phyloP scores from a whole-genome alignment of 352 stramenopile genomes.

The Globisporangium alternatum region DNA sequence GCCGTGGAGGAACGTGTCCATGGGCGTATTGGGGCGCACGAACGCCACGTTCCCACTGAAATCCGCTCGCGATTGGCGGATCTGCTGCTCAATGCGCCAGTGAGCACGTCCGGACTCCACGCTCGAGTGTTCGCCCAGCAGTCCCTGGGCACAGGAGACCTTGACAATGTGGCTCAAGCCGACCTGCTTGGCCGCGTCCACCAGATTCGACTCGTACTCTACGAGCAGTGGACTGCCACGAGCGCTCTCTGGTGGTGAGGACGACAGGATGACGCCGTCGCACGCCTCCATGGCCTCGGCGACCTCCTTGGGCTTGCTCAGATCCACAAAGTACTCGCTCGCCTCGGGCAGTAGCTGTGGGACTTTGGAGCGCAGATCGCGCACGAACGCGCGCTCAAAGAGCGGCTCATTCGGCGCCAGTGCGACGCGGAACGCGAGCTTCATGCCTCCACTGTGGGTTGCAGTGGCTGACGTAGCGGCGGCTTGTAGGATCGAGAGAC shows the following conservation, averaged over 20 bases:
- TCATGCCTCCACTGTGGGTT: neutral
- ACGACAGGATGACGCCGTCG: slow-evolving; percentile 43
- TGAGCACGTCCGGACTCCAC: slow-evolving; percentile 39
- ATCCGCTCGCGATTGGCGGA: slow-evolving; percentile 20
- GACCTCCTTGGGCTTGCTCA: slow-evolving; percentile 37
- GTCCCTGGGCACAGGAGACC: slow-evolving; percentile 48
- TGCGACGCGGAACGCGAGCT: slow-evolving; percentile 23
- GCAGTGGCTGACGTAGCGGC: neutral
- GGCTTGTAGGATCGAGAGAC: slow-evolving; percentile 13
- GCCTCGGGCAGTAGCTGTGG: slow-evolving; percentile 29
- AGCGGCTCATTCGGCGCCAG: slow-evolving; percentile 12
- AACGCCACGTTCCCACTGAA: slow-evolving; percentile 19
- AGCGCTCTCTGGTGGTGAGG: slow-evolving; percentile 15
- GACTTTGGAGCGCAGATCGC: slow-evolving; percentile 24
- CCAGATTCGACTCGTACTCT: slow-evolving; percentile 21
- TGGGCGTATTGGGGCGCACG: slow-evolving; percentile 47
- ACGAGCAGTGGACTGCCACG: slow-evolving; percentile 3
- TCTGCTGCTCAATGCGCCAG: slow-evolving; percentile 42
- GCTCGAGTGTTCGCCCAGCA: slow-evolving; percentile 31
- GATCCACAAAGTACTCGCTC: slow-evolving; percentile 36
- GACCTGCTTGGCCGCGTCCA: slow-evolving; percentile 11
- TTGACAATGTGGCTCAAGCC: slow-evolving; percentile 37
- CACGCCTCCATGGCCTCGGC: slow-evolving; percentile 38
- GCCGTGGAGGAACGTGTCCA: slow-evolving; percentile 60
- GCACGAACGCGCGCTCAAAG: slow-evolving; percentile 13